Evolutionary conservation across 169 alveolate genomes (phyloP).

Genomic region (Theileria parva): DNA sequence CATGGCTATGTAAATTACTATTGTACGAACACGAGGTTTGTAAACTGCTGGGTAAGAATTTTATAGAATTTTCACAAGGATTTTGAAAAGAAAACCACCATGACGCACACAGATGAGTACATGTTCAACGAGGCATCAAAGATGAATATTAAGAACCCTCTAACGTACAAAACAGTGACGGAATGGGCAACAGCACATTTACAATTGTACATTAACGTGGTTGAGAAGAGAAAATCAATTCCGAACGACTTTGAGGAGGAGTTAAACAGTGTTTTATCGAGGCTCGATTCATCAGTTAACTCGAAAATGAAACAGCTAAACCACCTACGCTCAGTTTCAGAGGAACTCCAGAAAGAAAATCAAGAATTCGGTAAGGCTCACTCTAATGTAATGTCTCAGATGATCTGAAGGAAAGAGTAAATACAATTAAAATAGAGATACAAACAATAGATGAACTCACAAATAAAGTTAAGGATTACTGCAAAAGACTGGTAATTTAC

Average conservation of each 20-base stretch:
- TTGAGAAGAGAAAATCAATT: slow-evolving; percentile 42
- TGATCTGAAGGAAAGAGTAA: slow-evolving; percentile 40
- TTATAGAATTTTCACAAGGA: slow-evolving; percentile 34
- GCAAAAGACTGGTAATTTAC: slow-evolving; percentile 19
- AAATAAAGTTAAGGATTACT: slow-evolving; percentile 16
- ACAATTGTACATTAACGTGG: slow-evolving; percentile 33
- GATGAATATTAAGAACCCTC: slow-evolving; percentile 32
- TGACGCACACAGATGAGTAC: neutral
- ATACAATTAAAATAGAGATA: slow-evolving; percentile 26
- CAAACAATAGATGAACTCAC: slow-evolving; percentile 34
- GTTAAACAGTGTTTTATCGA: neutral
- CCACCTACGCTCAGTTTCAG: slow-evolving; percentile 16
- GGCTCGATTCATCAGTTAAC: slow-evolving; percentile 35
- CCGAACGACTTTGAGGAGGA: slow-evolving; percentile 29
- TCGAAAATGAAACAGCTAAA: slow-evolving; percentile 30
- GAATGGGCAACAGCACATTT: slow-evolving; percentile 59
- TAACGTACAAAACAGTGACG: slow-evolving; percentile 40
- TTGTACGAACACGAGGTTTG: slow-evolving; percentile 64
- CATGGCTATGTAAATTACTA: slow-evolving; percentile 67
- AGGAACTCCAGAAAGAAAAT: slow-evolving; percentile 52
- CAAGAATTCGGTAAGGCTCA: slow-evolving; percentile 23
- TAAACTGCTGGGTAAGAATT: neutral
- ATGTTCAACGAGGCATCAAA: slow-evolving; percentile 8
- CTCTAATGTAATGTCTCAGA: neutral
- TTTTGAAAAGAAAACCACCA: neutral